phyloP scores from a whole-genome alignment of 129 eudicot species.

The Deinandra increscens region DNA sequence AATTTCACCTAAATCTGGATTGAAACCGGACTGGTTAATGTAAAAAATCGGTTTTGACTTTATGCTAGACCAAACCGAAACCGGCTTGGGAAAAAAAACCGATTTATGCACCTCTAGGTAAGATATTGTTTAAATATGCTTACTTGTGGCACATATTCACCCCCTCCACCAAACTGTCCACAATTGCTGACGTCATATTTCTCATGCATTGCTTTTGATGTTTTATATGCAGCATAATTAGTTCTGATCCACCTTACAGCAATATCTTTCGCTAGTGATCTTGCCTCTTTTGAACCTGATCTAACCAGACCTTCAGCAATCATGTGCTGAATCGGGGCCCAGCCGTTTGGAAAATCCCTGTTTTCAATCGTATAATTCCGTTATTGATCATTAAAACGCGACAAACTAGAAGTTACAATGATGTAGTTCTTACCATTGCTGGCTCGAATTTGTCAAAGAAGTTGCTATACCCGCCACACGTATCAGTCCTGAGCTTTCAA shows the following conservation, averaged over 20 bases:
- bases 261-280: slow-evolving; percentile 66
- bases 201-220: slow-evolving; percentile 71
- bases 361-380: not conserved
- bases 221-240: slow-evolving; percentile 60
- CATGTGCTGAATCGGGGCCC: slow-evolving; percentile 95
- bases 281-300: slow-evolving; percentile 55
- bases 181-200: slow-evolving; percentile 81
- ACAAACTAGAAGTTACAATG: not conserved
- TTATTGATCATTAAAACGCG: not conserved
- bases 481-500: slow-evolving; percentile 62
- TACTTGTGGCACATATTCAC: slow-evolving; percentile 95
- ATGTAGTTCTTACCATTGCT: slow-evolving; percentile 67
- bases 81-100: too few species aligned
- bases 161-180: slow-evolving; percentile 86
- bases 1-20: too few species aligned
- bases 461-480: slow-evolving; percentile 78
- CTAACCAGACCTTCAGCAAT: slow-evolving; percentile 75
- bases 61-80: too few species aligned
- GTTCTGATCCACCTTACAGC: slow-evolving; percentile 80
- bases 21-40: too few species aligned
- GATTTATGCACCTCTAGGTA: too few species aligned
- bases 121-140: slow-evolving; percentile 22
- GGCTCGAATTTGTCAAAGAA: slow-evolving; percentile 69
- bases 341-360: slow-evolving; percentile 99
- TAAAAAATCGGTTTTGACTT: too few species aligned